Percentiles rank a stretch among this genome's conserved stretches.
Conservation (phyloP, 2,329 filamentous ascomycete species). For the Lasiodiplodia theobromae region DNA sequence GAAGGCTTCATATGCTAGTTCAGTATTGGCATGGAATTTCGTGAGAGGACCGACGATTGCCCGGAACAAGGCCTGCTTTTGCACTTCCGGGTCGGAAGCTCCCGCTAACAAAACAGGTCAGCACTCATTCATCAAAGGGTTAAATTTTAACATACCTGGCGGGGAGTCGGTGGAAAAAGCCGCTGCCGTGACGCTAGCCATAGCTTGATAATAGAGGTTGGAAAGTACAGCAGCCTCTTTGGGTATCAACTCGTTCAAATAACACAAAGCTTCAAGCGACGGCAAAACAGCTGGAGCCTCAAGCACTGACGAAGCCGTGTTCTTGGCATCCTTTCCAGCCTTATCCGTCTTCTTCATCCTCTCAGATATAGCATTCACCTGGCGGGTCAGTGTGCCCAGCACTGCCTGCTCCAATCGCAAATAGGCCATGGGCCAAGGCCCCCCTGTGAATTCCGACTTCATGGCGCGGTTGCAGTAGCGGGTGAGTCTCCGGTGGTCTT, state of each 20-base stretch:
- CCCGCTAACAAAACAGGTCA: neutral
- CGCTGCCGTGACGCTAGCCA: constrained; percentile 10
- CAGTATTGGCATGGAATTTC: constrained; percentile 39
- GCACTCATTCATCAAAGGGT: neutral
- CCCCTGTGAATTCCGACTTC: constrained; percentile 37
- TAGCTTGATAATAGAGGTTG: constrained; percentile 40
- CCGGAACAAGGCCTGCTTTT: constrained; percentile 6
- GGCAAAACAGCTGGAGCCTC: constrained; percentile 10
- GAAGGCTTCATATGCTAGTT: constrained; percentile 20
- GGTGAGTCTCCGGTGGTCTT: constrained; percentile 50
- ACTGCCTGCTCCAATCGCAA: constrained; percentile 50
- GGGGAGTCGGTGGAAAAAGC: neutral
- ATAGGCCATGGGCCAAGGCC: constrained; percentile 52
- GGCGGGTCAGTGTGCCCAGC: constrained; percentile 42
- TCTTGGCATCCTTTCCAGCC: neutral
- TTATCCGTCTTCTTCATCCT: constrained; percentile 32
- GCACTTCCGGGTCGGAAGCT: neutral
- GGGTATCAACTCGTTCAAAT: constrained; percentile 44
- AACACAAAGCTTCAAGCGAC: constrained; percentile 35
- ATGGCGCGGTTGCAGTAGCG: constrained; percentile 51
- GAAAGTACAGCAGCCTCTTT: constrained; percentile 43
- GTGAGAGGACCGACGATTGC: constrained; percentile 39
- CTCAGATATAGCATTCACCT: constrained; percentile 29
- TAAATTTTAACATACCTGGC: neutral
- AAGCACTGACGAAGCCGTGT: constrained; percentile 2